Evolutionary conservation across 331 rosid species (phyloP).

Genomic region (Cydonia oblonga): DNA sequence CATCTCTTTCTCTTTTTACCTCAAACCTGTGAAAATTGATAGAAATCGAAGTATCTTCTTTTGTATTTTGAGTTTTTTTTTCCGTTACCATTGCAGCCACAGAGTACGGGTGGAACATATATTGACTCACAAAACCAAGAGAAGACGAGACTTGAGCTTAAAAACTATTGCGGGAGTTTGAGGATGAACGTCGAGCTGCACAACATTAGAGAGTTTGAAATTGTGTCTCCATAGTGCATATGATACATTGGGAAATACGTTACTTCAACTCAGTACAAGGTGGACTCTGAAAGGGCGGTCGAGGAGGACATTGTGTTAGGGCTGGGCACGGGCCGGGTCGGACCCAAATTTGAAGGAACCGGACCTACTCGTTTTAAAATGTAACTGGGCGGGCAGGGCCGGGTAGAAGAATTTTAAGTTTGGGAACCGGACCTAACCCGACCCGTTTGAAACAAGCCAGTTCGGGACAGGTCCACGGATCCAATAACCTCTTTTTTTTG

Average conservation of each 20-base stretch:
- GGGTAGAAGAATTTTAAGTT: too few relatives aligned
- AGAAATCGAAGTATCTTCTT: not conserved
- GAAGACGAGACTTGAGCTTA: slow-evolving; percentile 32
- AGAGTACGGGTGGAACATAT: slow-evolving; percentile 48
- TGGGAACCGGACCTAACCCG: too few relatives aligned
- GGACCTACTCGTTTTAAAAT: too few relatives aligned
- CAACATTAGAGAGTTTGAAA: slow-evolving; percentile 44
- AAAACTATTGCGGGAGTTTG: slow-evolving; percentile 63
- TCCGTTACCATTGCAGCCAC: slow-evolving; percentile 22
- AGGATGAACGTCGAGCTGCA: slow-evolving; percentile 63
- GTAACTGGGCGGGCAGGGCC: too few relatives aligned
- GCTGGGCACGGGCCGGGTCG: too few relatives aligned
- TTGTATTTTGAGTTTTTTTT: slow-evolving; percentile 14
- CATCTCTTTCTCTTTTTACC: not conserved
- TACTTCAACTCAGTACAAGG: slow-evolving; percentile 41
- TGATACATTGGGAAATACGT: slow-evolving; percentile 34
- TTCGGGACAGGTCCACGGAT: too few relatives aligned
- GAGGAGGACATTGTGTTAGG: slow-evolving; percentile 34
- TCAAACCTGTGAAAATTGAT: slow-evolving; percentile 10
- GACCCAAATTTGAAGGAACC: too few relatives aligned
- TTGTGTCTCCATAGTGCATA: slow-evolving; percentile 54
- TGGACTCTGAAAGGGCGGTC: slow-evolving; percentile 36
- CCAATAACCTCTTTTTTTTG: too few relatives aligned
- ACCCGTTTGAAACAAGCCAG: too few relatives aligned
- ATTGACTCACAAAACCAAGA: slow-evolving; percentile 24